Base-by-base conservation (phyloP, 2,329 filamentous ascomycete species). In the Calonectria crousiana region DNA sequence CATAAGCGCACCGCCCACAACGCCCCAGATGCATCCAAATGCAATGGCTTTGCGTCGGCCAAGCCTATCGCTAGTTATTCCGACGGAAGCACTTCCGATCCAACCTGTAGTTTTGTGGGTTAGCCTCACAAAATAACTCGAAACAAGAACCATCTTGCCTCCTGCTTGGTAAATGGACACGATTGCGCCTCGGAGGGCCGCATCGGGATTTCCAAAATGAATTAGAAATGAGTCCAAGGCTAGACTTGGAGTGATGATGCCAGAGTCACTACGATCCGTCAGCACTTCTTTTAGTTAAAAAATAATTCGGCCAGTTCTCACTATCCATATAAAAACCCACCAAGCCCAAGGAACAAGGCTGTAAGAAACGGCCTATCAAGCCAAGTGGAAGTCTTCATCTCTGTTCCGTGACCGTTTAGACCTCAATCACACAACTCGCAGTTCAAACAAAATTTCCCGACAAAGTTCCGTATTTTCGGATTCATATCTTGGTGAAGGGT, bases 141-240 rank as follows among this genome's bases (percentile, higher is more conserved):
- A 60, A 20, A 34, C 4, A 16, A 1, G 20, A 9, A 13, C 9
- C 2, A 10, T 62, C 36, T 11, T 69, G 82, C 84, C 84, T 80
- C 84, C 85, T 6, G 84, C 84, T 52, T 86, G 85, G 36, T 85
- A 86, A 20, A 86, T 79, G 0, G 84, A 86, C 0, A 86, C 85
- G 26, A 86, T 86, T 0, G 85, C 84, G 11, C 85, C 85, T 6
- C 83, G 80, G 1, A 85, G 76, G 0, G 85, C 75, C 6, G 85
- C 78, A 66, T 83, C 73, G 0, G 84, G 84, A 2, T 82, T 81
- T 9, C 81, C 80, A 6, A 86, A 86, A 71, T 86, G 84, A 0
- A 41, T 58, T 13, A 83, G 66, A 44, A 86, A 86, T 0, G 84
- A 84, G 3, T 73, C 78, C 32, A 86, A 74, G 0, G 84, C 85